phyloP scores from a whole-genome alignment of 208 protist genomes.

The Trypanosoma vivax region DNA sequence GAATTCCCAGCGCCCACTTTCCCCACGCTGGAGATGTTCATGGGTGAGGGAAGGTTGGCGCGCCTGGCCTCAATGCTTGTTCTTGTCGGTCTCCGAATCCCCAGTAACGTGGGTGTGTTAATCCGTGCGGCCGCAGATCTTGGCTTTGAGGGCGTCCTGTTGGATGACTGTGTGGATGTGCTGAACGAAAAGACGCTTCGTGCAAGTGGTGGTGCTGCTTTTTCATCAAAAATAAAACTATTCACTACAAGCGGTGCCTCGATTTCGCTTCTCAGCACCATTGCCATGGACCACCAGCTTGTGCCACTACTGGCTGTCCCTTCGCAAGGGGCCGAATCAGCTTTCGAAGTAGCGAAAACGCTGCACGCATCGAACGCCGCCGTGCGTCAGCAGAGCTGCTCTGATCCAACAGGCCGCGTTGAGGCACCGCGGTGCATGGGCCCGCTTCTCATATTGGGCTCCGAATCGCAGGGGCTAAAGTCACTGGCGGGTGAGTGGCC shows the following conservation, averaged over 20 bases:
- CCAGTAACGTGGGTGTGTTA: conserved; percentile 74
- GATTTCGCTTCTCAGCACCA: conserved; percentile 42
- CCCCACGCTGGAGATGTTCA: conserved; percentile 6
- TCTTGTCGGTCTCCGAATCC: conserved; percentile 74
- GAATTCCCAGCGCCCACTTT: conserved; percentile 45
- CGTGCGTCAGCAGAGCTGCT: background rate
- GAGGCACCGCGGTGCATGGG: conserved; percentile 12
- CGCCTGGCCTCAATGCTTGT: conserved; percentile 55
- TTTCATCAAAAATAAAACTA: conserved; percentile 44
- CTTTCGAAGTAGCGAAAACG: conserved; percentile 63
- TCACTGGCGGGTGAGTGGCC: conserved; percentile 44
- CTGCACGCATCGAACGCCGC: conserved; percentile 42
- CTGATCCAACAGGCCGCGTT: too few relatives aligned
- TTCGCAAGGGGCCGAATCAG: conserved; percentile 55
- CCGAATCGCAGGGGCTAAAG: conserved; percentile 62
- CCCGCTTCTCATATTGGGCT: conserved; percentile 72
- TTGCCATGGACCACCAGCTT: conserved; percentile 56
- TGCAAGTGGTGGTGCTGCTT: conserved; percentile 67
- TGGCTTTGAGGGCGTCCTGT: conserved; percentile 62
- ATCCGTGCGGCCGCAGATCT: conserved; percentile 67
- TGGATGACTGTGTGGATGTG: conserved; percentile 66
- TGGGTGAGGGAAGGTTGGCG: conserved; percentile 13
- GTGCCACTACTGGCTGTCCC: conserved; percentile 70
- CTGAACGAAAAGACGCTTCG: conserved; percentile 81
- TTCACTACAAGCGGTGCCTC: conserved; percentile 27